Conservation (phyloP, 1,284 basidiomycete species). For the Cutaneotrichosporon cutaneum region DNA sequence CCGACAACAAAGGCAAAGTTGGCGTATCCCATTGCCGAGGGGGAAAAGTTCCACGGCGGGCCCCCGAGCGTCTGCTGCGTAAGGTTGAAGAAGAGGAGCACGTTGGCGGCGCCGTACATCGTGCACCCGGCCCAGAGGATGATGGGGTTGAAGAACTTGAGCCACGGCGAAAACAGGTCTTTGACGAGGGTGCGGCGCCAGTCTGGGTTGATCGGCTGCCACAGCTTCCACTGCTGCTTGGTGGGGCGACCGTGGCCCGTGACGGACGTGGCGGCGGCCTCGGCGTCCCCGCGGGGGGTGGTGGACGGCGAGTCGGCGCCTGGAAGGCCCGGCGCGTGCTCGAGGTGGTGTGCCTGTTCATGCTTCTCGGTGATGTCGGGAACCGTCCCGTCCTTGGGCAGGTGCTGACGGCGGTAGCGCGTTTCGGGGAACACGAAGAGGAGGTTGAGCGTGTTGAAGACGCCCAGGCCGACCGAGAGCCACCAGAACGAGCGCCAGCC, state of each 20-base stretch:
- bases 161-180: slow-evolving; percentile 19
- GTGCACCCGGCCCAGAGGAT: slow-evolving; percentile 20
- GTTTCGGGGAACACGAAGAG: slow-evolving; percentile 19
- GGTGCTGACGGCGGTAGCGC: slow-evolving; percentile 5
- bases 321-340: neutral
- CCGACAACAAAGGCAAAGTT: slow-evolving; percentile 26
- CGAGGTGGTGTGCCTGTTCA: neutral
- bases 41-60: slow-evolving; percentile 14
- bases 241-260: slow-evolving; percentile 3
- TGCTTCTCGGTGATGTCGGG: neutral
- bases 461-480: slow-evolving; percentile 10
- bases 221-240: slow-evolving; percentile 17
- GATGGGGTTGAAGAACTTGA: slow-evolving; percentile 24
- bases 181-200: slow-evolving; percentile 18
- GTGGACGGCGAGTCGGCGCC: neutral
- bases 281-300: neutral
- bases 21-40: slow-evolving; percentile 15
- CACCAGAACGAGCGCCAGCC: slow-evolving; percentile 22
- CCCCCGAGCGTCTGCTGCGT: slow-evolving; percentile 12
- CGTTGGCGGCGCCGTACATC: slow-evolving; percentile 16
- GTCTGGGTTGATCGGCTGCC: slow-evolving; percentile 17
- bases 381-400: neutral
- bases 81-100: slow-evolving; percentile 22
- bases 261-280: neutral
- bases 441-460: slow-evolving; percentile 12